phyloP scores from a whole-genome alignment of 305 asterid genomes.

The Fraxinus greggii region DNA sequence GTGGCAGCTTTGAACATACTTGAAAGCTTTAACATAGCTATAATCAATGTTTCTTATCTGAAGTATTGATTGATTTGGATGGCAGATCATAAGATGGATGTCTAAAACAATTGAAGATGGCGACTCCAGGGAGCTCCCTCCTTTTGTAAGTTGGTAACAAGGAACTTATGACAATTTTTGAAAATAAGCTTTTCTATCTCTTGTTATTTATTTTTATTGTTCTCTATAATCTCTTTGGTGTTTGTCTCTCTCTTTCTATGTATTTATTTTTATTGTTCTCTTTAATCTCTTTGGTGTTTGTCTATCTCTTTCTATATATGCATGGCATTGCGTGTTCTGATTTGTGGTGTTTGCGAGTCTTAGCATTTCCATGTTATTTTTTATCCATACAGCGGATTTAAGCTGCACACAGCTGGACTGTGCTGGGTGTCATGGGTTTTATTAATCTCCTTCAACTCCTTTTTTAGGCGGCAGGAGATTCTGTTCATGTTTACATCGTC shows the following conservation, averaged over 20 bases:
- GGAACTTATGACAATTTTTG: background rate
- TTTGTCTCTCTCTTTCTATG: background rate
- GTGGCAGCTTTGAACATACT: background rate
- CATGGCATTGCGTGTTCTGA: background rate
- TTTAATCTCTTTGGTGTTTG: background rate
- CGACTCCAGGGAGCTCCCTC: slow-evolving; percentile 81
- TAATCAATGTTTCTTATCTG: slow-evolving; percentile 4
- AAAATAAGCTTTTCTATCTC: background rate
- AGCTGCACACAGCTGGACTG: background rate
- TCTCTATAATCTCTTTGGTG: background rate
- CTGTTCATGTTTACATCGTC: background rate
- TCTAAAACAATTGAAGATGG: slow-evolving; percentile 83
- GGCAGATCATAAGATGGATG: slow-evolving; percentile 81
- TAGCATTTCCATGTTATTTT: background rate
- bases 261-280: background rate
- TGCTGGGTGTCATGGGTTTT: background rate
- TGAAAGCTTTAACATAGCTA: background rate
- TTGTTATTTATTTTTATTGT: background rate
- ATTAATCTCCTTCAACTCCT: background rate
- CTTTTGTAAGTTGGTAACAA: slow-evolving; percentile 63
- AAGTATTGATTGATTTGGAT: slow-evolving; percentile 23
- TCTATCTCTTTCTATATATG: background rate
- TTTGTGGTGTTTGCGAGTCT: background rate
- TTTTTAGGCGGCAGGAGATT: background rate
- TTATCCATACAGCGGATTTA: background rate